A percentile compares a stretch with the other conserved stretches of the same genome.
These are phyloP conservation scores for Sanghuangporus baumii DNA, from an alignment of 1,284 basidiomycete species.

Conservation along the genomic window DNA sequence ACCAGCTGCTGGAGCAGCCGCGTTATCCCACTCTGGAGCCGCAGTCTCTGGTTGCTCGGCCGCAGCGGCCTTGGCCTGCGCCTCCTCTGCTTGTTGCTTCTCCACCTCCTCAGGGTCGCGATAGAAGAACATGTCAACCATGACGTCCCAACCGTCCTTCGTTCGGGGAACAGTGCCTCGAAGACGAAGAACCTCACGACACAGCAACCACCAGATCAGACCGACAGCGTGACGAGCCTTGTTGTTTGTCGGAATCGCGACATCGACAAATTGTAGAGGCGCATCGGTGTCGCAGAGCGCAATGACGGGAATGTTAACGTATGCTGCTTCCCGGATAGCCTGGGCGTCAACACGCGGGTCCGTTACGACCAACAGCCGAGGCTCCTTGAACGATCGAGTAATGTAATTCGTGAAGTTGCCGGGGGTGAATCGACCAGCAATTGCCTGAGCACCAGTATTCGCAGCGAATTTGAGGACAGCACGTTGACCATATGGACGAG, in stretches of 20 bases:
- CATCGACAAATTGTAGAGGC: constrained; percentile 94
- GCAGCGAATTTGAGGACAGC: constrained; percentile 98
- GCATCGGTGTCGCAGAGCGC: constrained; percentile 98
- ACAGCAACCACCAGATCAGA: constrained; percentile 98
- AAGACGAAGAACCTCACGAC: constrained; percentile 95
- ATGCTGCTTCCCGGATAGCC: constrained; percentile 98
- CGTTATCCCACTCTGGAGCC: constrained; percentile 74
- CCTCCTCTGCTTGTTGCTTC: constrained; percentile 92
- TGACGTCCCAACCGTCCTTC: constrained; percentile 91
- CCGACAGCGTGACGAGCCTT: constrained; percentile 97
- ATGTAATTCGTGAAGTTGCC: constrained; percentile 99
- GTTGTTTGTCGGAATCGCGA: constrained; percentile 99
- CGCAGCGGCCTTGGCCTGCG: constrained; percentile 71
- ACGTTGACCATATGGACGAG: constrained; percentile 97
- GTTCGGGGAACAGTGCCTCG: constrained; percentile 89
- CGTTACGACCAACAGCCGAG: constrained; percentile 95
- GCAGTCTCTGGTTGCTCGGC: constrained; percentile 48
- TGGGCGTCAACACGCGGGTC: constrained; percentile 99
- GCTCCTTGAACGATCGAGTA: constrained; percentile 99
- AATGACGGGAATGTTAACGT: constrained; percentile 99
- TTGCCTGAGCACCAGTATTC: constrained; percentile 97
- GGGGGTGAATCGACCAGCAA: constrained; percentile 98
- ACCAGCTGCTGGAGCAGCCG: constrained; percentile 60
- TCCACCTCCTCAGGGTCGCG: constrained; percentile 99
- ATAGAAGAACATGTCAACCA: constrained; percentile 99